phyloP scores from a whole-genome alignment of 495 filamentous ascomycete genomes.

The Aspergillus nidulans region DNA sequence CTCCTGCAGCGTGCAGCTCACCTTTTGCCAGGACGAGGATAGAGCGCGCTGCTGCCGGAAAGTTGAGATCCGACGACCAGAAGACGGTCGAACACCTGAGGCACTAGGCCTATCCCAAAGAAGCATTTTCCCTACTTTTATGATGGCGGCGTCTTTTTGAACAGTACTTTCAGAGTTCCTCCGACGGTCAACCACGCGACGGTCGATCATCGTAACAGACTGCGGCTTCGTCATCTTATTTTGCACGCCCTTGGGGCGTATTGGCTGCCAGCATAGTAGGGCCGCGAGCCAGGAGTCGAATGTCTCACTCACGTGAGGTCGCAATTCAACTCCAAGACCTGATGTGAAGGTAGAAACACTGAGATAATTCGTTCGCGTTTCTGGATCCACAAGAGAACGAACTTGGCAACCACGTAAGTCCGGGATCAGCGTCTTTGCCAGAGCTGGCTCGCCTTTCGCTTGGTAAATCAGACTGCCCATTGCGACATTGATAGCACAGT shows the following conservation, averaged over 20 bases:
- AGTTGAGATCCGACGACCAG: slow-evolving; percentile 42
- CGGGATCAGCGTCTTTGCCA: slow-evolving; percentile 61
- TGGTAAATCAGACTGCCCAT: slow-evolving; percentile 54
- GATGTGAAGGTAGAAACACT: slow-evolving; percentile 71
- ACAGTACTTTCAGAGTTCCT: slow-evolving; percentile 58
- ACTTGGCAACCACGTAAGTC: slow-evolving; percentile 88
- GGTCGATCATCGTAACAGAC: slow-evolving; percentile 46
- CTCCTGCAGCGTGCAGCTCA: slow-evolving; percentile 91
- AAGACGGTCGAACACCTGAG: slow-evolving; percentile 37
- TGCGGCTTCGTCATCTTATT: slow-evolving; percentile 70
- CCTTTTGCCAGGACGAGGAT: slow-evolving; percentile 68
- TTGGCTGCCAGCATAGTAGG: slow-evolving; percentile 88
- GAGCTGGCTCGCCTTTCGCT: slow-evolving; percentile 51
- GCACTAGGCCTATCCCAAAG: slow-evolving; percentile 68
- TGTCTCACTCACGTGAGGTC: slow-evolving; percentile 68
- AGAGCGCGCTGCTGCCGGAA: slow-evolving; percentile 53
- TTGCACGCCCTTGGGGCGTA: slow-evolving; percentile 68
- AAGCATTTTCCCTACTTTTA: slow-evolving; percentile 93
- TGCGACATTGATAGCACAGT: slow-evolving; percentile 54
- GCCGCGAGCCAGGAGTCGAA: slow-evolving; percentile 92
- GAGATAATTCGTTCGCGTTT: slow-evolving; percentile 66
- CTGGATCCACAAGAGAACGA: slow-evolving; percentile 57
- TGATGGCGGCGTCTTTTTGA: slow-evolving; percentile 80
- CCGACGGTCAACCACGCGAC: slow-evolving; percentile 48
- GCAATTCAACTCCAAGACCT: slow-evolving; percentile 66